A percentile compares a stretch with the other conserved stretches of the same genome.
Evolutionary conservation across 1,139 yeast species (phyloP).

Genomic region (Candida sp.): DNA sequence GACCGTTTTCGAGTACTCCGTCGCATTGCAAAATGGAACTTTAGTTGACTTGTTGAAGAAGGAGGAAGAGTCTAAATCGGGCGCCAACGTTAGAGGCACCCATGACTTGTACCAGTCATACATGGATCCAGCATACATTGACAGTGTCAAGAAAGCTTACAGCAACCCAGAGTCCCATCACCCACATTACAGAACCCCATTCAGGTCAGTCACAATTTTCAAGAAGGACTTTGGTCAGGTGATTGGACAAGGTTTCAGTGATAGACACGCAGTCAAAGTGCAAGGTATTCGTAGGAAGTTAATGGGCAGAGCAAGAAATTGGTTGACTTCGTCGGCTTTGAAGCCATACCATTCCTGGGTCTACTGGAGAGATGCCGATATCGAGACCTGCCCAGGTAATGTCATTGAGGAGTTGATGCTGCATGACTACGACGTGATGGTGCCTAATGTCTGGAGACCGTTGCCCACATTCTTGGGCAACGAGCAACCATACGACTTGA

Average conservation of each 20-base stretch:
- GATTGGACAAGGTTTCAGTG: constrained; percentile 89
- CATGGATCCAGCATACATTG: constrained; percentile 70
- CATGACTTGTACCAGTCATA: constrained; percentile 67
- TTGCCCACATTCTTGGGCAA: constrained; percentile 75
- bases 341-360: constrained; percentile 94
- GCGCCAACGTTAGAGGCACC: constrained; percentile 47
- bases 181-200: constrained; percentile 67
- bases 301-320: constrained; percentile 92
- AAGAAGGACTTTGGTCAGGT: constrained; percentile 86
- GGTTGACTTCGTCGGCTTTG: constrained; percentile 79
- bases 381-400: constrained; percentile 81
- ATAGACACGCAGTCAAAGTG: constrained; percentile 86
- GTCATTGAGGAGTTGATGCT: constrained; percentile 82
- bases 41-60: constrained; percentile 52
- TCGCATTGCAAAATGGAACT: constrained; percentile 74
- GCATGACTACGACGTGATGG: constrained; percentile 76
- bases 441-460: constrained; percentile 93
- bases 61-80: constrained; percentile 37
- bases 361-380: constrained; percentile 93
- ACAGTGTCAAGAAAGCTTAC: constrained; percentile 59
- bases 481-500: constrained; percentile 86
- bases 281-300: constrained; percentile 88
- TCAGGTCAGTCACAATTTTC: constrained; percentile 75
- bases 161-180: constrained; percentile 61
- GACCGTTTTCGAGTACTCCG: constrained; percentile 65